These are phyloP conservation scores for Stachybotrys chartarum DNA, from an alignment of 2,329 filamentous ascomycete genomes.

Conservation along the genomic window DNA sequence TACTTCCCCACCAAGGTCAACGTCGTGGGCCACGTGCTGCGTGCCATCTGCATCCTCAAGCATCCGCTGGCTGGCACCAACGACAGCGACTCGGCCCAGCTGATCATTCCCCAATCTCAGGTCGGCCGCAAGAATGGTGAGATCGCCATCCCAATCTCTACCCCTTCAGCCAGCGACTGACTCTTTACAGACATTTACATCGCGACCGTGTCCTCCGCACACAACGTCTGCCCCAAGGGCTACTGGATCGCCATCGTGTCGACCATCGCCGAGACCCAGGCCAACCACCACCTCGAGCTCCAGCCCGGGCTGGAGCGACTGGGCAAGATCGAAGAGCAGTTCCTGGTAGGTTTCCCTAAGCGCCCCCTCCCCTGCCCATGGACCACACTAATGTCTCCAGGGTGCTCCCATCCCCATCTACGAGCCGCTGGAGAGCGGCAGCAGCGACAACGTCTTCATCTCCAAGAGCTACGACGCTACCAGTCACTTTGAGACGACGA, in stretches of 20 bases:
- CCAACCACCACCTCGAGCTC: constrained; percentile 94
- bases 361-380: neutral
- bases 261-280: constrained; percentile 84
- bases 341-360: constrained; percentile 56
- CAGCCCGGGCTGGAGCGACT: constrained; percentile 87
- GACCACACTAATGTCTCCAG: constrained; percentile 21
- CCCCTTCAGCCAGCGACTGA: neutral
- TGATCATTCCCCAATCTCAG: constrained; percentile 97
- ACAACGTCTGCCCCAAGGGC: constrained; percentile 97
- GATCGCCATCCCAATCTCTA: constrained; percentile 14
- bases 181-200: constrained; percentile 76
- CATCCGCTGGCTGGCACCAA: constrained; percentile 88
- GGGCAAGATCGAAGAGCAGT: constrained; percentile 91
- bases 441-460: constrained; percentile 88
- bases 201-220: constrained; percentile 87
- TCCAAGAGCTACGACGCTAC: constrained; percentile 98
- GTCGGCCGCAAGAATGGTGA: constrained; percentile 92
- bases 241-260: constrained; percentile 99
- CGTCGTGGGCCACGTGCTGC: constrained; percentile 82
- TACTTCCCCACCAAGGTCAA: constrained; percentile 91
- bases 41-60: constrained; percentile 95
- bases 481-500: constrained; percentile 90
- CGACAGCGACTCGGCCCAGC: constrained; percentile 81
- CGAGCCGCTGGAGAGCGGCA: constrained; percentile 77
- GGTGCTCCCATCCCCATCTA: constrained; percentile 86